Base-by-base conservation (phyloP, 345 rosid genomes). In the Draba incana region DNA sequence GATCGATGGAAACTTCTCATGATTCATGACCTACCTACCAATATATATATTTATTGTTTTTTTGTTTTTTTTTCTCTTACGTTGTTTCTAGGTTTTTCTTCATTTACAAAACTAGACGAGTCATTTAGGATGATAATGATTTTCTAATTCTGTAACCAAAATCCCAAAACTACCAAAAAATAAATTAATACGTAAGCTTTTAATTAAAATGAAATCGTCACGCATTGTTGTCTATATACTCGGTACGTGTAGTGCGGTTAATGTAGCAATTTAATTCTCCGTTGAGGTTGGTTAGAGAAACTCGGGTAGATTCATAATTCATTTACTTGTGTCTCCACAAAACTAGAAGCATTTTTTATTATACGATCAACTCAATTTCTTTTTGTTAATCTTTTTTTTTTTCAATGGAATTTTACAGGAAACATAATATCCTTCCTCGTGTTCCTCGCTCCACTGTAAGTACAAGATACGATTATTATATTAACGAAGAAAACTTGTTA, bases 401-500 rank as follows among this genome's bases (percentile, higher is more conserved):
- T 13, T 12, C 8, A 24, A 37, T 48, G 59, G 25, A 52, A 16
- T 57, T 72, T 25, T 20, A 20, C 78, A 95, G 99, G 99, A 28
- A 95, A 95, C 74, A 45, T 68, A 15, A 79, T 95, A 62, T 95
- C 98, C 6, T 37, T 84, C 71, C 53, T 83, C 37, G 98, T 94
- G 37, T 92, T 61, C 77, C 81, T 95, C 31, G 92, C 96, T 66
- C 99, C 99, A 25, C 48, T 80, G 99, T 95, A 80, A 88, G 98
- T 84, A 38, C 12, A 42, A 43, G 38, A 8, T 57, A 3, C 41
- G 1, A 53, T 14, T 35, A 8, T 35, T 35, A 8, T 35, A 35
- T 35, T 35, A 2, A 35, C 39, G 10, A 35, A 35, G 39, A 8
- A 35, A 35, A 8, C 5, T 31, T 31, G 7, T 31, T 31, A 31